Percentiles rank a stretch among this genome's conserved stretches.
Conservation (phyloP, 768 basidiomycete genomes). For the Pisolithus tinctorius region DNA sequence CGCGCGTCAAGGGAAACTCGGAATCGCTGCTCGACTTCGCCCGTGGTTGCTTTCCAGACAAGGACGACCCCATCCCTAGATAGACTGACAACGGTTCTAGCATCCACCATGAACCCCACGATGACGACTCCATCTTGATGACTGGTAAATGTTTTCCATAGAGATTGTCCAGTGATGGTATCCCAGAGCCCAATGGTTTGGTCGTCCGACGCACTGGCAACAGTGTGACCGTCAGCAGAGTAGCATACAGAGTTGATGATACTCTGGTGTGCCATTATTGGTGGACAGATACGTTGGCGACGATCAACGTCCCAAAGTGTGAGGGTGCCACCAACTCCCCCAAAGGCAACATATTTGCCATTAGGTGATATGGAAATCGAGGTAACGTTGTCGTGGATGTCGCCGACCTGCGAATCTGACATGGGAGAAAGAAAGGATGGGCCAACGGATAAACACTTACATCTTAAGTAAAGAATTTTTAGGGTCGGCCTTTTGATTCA, state of each 20-base stretch:
- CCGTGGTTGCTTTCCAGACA: constrained; percentile 6
- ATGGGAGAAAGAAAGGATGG: neutral
- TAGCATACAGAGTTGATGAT: constrained; percentile 5
- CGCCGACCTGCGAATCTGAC: neutral
- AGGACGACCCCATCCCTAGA: constrained; percentile 4
- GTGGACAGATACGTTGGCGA: neutral
- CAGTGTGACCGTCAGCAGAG: neutral
- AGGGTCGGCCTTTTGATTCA: too few relatives aligned
- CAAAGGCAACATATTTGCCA: neutral
- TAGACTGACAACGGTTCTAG: constrained; percentile 5
- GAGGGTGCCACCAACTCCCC: constrained; percentile 1
- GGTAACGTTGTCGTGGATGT: neutral
- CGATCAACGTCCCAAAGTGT: neutral
- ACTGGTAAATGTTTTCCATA: neutral
- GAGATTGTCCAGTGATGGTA: neutral
- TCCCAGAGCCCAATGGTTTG: constrained; percentile 9
- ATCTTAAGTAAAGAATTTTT: too few relatives aligned
- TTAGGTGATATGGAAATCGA: constrained; percentile 1
- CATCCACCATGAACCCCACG: neutral
- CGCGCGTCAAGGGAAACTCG: neutral
- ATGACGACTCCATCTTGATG: neutral
- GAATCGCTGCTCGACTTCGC: neutral
- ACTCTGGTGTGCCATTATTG: constrained; percentile 10
- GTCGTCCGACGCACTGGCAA: constrained; percentile 6
- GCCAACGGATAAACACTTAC: too few relatives aligned